Conservation (phyloP, 78 protist species). For the Paulinella micropora region DNA sequence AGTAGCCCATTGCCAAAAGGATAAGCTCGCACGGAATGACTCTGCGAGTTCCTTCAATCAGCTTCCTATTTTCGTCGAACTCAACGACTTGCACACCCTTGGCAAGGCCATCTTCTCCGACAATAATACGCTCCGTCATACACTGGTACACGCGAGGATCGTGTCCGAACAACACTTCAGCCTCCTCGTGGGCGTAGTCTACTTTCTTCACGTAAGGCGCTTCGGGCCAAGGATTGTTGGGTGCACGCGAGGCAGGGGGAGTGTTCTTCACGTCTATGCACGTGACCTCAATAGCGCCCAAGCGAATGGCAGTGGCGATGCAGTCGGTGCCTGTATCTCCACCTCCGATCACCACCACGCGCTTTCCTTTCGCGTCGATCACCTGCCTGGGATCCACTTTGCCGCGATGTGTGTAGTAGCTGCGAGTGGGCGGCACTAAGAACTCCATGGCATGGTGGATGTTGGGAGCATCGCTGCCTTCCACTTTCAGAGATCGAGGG, state of each 20-base stretch:
- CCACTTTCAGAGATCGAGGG: constrained; percentile 50
- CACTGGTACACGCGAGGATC: constrained; percentile 38
- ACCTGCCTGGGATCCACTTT: too few species aligned
- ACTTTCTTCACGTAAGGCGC: constrained; percentile 53
- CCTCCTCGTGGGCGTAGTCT: constrained; percentile 75
- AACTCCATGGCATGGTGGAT: constrained; percentile 59
- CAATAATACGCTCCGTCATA: constrained; percentile 21
- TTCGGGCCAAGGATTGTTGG: constrained; percentile 17
- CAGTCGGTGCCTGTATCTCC: constrained; percentile 77
- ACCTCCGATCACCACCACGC: constrained; percentile 65
- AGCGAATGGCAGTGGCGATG: constrained; percentile 28
- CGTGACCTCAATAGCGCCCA: constrained; percentile 28
- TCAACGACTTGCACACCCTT: not conserved
- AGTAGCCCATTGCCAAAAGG: constrained; percentile 65
- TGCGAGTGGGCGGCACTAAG: constrained; percentile 19
- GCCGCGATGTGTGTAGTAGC: not conserved
- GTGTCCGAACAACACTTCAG: constrained; percentile 1
- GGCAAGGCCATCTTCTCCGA: constrained; percentile 10
- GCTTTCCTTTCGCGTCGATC: constrained; percentile 50
- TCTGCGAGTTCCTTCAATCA: too few species aligned
- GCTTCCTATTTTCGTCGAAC: too few species aligned
- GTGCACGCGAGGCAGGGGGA: constrained; percentile 13
- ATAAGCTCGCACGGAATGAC: constrained; percentile 47
- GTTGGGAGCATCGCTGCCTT: constrained; percentile 52
- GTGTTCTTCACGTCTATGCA: constrained; percentile 44